Evolutionary conservation across 192 early-diverging fungal species (phyloP), one percentile per base, ranked within the genome.

Genomic region (Backusella liffmaniae): DNA sequence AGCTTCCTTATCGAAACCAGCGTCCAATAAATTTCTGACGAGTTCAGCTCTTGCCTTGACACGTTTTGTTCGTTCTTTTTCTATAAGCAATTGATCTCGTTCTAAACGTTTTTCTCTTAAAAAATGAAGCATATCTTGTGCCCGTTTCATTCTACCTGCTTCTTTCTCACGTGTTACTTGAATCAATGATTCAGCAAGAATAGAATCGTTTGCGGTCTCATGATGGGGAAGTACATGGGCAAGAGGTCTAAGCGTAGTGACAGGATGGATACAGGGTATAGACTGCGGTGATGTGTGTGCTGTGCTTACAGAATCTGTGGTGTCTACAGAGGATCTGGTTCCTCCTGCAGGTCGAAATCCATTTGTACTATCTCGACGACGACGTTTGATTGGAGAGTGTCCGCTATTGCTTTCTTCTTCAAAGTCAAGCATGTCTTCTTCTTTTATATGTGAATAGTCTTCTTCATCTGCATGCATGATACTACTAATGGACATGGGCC

Each of bases 401-500:
- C 69, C 74, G 32, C 32, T 49, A 49, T 49, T 62, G 56, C 23
- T 62, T 62, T 62, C 56, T 9, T 62, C 66, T 29, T 70, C 75
- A n/a, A 67, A 66, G 36, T 67, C 65, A 32, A 42, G 44, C 26
- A 68, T 39, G 18, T 76, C 66, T 51, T 66, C 65, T 41, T 62
- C 56, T 62, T 62, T 62, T 62, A 62, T 62, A 12, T 29, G 21
- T 26, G 29, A 49, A 18, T 49, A 29, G 23, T 71, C 42, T 71
- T 71, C 70, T 65, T 79, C 67, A 7, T 73, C 76, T 26, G 34
- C 32, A 35, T 79, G 77, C 77, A 79, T 79, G 23, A 79, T 79
- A 62, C 77, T 79, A 32, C 77, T 79, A 16, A 79, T 74, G 30
- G 77, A 79, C 77, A 79, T 79, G 32, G 77, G 77, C 77, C 77